These are phyloP conservation scores for Ascochyta lentis DNA, from an alignment of 2,329 filamentous ascomycete genomes.

Conservation along the genomic window DNA sequence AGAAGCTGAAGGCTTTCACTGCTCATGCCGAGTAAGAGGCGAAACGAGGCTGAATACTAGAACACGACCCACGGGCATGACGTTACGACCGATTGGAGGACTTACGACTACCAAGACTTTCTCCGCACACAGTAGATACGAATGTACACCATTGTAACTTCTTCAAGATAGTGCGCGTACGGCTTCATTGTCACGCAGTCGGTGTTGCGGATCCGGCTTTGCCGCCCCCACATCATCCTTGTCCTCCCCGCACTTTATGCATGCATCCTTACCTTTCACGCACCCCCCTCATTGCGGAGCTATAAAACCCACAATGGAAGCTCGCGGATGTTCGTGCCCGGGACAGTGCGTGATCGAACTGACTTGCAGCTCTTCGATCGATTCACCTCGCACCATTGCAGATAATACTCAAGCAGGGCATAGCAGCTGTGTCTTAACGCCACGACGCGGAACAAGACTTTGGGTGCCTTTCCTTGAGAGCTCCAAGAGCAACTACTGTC, in stretches of 20 bases:
- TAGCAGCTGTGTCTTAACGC: not conserved
- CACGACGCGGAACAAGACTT: not conserved
- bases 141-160: constrained; percentile 17
- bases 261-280: not conserved
- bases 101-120: constrained; percentile 15
- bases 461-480: too few species aligned
- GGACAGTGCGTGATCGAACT: not conserved
- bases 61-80: constrained; percentile 13
- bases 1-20: constrained; percentile 57
- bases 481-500: too few species aligned
- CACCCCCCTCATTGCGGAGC: constrained; percentile 2
- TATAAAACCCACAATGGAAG: constrained; percentile 13
- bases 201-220: constrained; percentile 36
- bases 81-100: constrained; percentile 28
- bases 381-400: not conserved
- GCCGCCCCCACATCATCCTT: constrained; percentile 31
- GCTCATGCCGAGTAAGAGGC: constrained; percentile 53
- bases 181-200: constrained; percentile 1
- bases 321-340: not conserved
- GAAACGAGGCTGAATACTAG: constrained; percentile 19
- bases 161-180: not conserved
- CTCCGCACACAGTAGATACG: constrained; percentile 20
- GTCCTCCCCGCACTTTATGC: constrained; percentile 35
- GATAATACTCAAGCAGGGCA: not conserved
- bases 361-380: not conserved